Evolutionary conservation across 1,139 yeast genomes (phyloP).

Genomic region (Saccharomycopsis crataegensis): DNA sequence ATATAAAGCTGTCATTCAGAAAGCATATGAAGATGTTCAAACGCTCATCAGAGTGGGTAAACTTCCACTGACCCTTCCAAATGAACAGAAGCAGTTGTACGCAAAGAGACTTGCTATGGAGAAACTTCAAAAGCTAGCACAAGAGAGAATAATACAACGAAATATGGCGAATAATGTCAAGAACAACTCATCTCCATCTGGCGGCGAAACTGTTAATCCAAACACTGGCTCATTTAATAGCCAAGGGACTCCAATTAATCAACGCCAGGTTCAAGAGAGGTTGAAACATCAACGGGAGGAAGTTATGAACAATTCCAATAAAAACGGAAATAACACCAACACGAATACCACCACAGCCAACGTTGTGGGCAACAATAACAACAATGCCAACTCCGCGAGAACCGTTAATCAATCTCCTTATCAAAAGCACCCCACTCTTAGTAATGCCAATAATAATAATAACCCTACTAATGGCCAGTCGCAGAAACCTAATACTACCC

Average conservation of each 20-base stretch:
- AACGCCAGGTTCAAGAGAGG: conserved; percentile 18
- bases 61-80: conserved; percentile 6
- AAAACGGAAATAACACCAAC: neutral
- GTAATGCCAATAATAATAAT: neutral
- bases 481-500: conserved; percentile 9
- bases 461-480: neutral
- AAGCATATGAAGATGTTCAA: conserved; percentile 13
- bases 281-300: conserved; percentile 15
- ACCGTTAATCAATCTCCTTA: neutral
- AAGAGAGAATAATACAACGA: conserved; percentile 4
- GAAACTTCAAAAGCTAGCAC: conserved; percentile 5
- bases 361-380: neutral
- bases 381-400: neutral
- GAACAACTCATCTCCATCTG: neutral
- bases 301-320: neutral
- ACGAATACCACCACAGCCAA: neutral
- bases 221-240: conserved; percentile 5
- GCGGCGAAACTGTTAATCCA: conserved; percentile 12
- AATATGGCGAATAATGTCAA: neutral
- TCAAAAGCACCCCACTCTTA: neutral
- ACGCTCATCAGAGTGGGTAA: conserved; percentile 5
- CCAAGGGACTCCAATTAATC: conserved; percentile 9
- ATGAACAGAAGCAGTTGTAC: conserved; percentile 5
- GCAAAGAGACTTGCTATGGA: conserved; percentile 13
- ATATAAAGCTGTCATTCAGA: conserved; percentile 7